These are phyloP conservation scores for Trebouxia sp. DNA, from an alignment of 139 green algal genomes.

Conservation along the genomic window DNA sequence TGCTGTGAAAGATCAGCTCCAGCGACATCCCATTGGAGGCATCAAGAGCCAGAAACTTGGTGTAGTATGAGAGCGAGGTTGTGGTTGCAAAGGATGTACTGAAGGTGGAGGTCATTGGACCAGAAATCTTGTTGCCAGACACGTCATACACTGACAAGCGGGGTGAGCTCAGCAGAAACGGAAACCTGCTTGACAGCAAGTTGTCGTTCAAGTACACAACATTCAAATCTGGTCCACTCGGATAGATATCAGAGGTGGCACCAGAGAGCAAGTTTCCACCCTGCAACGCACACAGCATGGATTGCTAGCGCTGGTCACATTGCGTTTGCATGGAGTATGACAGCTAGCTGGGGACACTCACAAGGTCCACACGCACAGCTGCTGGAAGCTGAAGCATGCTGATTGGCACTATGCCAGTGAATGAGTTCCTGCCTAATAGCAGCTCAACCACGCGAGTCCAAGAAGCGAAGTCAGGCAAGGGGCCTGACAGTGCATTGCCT, in stretches of 20 bases:
- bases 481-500: conserved; percentile 18
- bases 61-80: too few species aligned
- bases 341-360: too few species aligned
- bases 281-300: not conserved
- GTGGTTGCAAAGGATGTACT: not conserved
- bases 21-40: not conserved
- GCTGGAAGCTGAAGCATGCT: not conserved
- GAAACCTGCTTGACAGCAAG: not conserved
- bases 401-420: conserved; percentile 6
- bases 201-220: not conserved
- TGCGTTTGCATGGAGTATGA: too few species aligned
- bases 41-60: conserved; percentile 10
- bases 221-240: not conserved
- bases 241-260: not conserved
- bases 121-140: not conserved
- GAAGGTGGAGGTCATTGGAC: not conserved
- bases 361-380: not conserved
- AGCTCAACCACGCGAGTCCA: not conserved
- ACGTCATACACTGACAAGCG: not conserved
- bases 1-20: not conserved
- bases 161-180: not conserved
- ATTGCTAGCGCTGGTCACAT: too few species aligned
- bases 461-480: not conserved
- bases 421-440: not conserved
- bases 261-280: not conserved